Evolutionary conservation across 2,329 filamentous ascomycete species (phyloP).

Genomic region (Pleomassaria siparia): DNA sequence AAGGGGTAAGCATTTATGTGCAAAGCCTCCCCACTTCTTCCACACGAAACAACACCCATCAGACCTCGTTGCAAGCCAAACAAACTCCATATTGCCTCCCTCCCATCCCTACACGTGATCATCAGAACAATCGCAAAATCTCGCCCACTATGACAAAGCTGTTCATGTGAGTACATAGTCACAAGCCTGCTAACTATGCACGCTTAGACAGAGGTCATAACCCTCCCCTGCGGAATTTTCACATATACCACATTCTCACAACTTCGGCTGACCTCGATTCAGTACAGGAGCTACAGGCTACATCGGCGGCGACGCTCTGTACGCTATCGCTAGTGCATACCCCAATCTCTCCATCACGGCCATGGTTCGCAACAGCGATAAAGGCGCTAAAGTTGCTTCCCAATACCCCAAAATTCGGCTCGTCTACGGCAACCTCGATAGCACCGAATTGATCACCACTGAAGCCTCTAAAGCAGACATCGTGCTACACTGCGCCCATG

Average conservation of each 20-base stretch:
- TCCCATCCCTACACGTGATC: no score
- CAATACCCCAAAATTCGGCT: constrained; percentile 52
- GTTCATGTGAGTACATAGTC: constrained; percentile 11
- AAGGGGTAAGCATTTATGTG: background rate
- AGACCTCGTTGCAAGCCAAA: no score
- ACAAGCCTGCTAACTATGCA: background rate
- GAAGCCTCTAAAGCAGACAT: constrained; percentile 53
- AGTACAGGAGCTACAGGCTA: constrained; percentile 15
- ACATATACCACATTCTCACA: background rate
- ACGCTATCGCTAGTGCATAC: constrained; percentile 44
- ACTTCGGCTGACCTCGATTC: background rate
- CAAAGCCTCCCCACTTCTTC: background rate
- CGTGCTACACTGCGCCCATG: constrained; percentile 37
- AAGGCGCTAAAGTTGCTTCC: constrained; percentile 49
- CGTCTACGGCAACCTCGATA: constrained; percentile 56
- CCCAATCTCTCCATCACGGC: constrained; percentile 53
- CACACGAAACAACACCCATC: background rate
- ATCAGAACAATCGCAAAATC: background rate
- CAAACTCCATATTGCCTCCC: no score
- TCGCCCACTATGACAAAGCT: constrained; percentile 14
- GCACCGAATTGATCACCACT: constrained; percentile 45
- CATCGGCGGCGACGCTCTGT: constrained; percentile 13
- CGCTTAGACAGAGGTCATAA: no score
- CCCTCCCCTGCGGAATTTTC: no score
- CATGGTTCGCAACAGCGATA: constrained; percentile 53